A percentile compares a stretch with the other conserved stretches of the same genome.
These are phyloP conservation scores for Nemania sp. DNA, from an alignment of 2,329 filamentous ascomycete species.

Conservation along the genomic window DNA sequence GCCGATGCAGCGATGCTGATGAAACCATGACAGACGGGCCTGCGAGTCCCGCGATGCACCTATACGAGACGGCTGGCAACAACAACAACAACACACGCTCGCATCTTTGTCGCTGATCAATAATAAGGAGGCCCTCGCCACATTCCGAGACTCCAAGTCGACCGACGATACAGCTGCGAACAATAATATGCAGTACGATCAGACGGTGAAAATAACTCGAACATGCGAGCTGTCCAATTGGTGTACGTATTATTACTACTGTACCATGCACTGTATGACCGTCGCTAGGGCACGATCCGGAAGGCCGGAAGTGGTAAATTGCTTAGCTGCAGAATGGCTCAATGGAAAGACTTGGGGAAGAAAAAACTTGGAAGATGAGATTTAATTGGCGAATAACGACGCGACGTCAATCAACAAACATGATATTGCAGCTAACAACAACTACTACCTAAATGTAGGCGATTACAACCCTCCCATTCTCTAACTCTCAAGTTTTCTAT, in stretches of 20 bases:
- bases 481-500: no score
- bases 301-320: constrained; percentile 22
- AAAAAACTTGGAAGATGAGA: constrained; percentile 23
- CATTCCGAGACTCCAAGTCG: not conserved
- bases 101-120: constrained; percentile 2
- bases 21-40: constrained; percentile 23
- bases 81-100: constrained; percentile 1
- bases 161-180: not conserved
- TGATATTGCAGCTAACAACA: no score
- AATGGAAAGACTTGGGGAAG: not conserved
- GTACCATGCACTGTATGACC: not conserved
- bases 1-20: constrained; percentile 18
- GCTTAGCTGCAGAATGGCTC: constrained; percentile 10
- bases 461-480: no score
- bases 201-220: not conserved
- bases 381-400: constrained; percentile 9
- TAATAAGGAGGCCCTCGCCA: constrained; percentile 1
- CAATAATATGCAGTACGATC: not conserved
- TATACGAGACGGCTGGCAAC: constrained; percentile 3
- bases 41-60: constrained; percentile 6
- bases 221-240: not conserved
- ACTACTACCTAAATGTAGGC: no score
- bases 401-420: constrained; percentile 9
- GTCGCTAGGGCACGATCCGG: constrained; percentile 13
- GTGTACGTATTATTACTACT: no score